These are phyloP conservation scores for Sugiyamaella paludigena DNA, from an alignment of 1,139 yeast species.

Conservation along the genomic window DNA sequence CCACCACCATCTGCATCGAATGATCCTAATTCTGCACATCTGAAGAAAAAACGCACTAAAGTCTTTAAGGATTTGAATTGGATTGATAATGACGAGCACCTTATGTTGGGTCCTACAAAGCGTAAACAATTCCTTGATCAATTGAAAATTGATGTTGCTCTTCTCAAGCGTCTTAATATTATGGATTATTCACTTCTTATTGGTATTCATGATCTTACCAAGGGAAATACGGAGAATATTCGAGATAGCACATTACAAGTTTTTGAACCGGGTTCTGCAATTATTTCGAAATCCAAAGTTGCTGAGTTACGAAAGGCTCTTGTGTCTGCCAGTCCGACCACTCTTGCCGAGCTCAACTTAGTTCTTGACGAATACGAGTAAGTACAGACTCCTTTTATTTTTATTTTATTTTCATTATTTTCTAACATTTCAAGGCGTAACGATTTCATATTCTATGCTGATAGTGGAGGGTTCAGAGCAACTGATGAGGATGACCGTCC, in stretches of 20 bases:
- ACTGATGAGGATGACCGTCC: constrained; percentile 66
- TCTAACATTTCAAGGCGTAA: constrained; percentile 20
- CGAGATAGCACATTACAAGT: constrained; percentile 40
- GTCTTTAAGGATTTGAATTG: constrained; percentile 86
- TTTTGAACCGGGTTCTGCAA: constrained; percentile 37
- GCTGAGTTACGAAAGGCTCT: constrained; percentile 40
- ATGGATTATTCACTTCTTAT: constrained; percentile 93
- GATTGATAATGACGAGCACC: constrained; percentile 61
- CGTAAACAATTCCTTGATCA: constrained; percentile 61
- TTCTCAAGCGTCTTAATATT: constrained; percentile 70
- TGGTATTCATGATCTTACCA: constrained; percentile 76
- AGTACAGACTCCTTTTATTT: neutral
- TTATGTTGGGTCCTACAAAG: constrained; percentile 73
- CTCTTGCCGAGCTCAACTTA: constrained; percentile 36
- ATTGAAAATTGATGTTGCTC: constrained; percentile 67
- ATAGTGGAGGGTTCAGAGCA: constrained; percentile 83
- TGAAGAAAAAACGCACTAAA: constrained; percentile 30
- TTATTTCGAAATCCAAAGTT: constrained; percentile 32
- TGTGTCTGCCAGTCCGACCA: constrained; percentile 39
- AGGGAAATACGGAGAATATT: constrained; percentile 49
- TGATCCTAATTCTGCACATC: no score
- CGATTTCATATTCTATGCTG: constrained; percentile 62
- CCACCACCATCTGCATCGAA: neutral
- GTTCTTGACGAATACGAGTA: constrained; percentile 31
- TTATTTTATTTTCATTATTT: neutral